Conservation (phyloP, 2,329 filamentous ascomycete genomes). For the Aspergillus quadrilineatus region DNA sequence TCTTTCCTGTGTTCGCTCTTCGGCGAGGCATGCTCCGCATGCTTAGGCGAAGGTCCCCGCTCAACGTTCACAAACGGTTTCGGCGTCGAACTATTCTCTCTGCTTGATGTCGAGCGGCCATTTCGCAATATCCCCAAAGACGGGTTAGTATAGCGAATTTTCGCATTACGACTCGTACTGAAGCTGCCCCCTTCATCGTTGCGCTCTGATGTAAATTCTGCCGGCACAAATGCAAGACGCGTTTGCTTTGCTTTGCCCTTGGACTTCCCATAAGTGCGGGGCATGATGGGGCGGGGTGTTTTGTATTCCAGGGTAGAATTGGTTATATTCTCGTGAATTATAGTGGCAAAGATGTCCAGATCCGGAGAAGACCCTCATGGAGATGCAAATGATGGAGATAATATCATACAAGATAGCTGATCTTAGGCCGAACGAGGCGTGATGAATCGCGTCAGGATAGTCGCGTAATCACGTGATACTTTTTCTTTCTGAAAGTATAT, state of each 20-base stretch:
- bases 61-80: constrained; percentile 12
- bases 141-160: constrained; percentile 35
- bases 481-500: too few relatives aligned
- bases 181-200: constrained; percentile 25
- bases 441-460: too few relatives aligned
- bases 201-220: constrained; percentile 27
- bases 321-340: too few relatives aligned
- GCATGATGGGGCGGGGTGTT: constrained; percentile 22
- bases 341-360: neutral
- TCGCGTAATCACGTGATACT: too few relatives aligned
- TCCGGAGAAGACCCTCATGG: too few relatives aligned
- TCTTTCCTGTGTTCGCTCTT: constrained; percentile 7
- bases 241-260: constrained; percentile 43
- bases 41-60: neutral
- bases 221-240: constrained; percentile 43
- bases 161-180: constrained; percentile 34
- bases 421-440: too few relatives aligned
- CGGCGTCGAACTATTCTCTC: constrained; percentile 5
- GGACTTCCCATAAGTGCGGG: constrained; percentile 31
- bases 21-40: neutral
- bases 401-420: too few relatives aligned
- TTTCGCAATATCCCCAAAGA: constrained; percentile 20
- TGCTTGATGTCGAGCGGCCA: constrained; percentile 9
- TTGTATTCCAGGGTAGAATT: neutral
- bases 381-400: too few relatives aligned